These are phyloP conservation scores for Solanum lycopersicoides DNA, from an alignment of 257 asterid genomes.

Conservation along the genomic window DNA sequence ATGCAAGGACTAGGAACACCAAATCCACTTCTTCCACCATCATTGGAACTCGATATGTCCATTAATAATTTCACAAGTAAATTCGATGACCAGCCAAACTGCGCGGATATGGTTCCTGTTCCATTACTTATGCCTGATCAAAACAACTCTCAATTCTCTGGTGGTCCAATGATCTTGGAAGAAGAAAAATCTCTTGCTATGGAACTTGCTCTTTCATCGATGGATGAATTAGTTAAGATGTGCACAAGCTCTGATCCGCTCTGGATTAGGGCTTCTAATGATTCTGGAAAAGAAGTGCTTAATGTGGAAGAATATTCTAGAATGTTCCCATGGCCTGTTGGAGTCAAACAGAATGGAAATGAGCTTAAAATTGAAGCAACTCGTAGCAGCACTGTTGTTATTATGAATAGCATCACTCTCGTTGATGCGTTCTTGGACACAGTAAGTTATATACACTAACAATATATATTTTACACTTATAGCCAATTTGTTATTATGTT, in stretches of 20 bases:
- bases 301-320: slow-evolving; percentile 59
- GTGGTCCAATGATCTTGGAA: slow-evolving; percentile 40
- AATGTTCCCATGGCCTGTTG: slow-evolving; percentile 57
- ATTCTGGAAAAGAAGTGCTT: slow-evolving; percentile 24
- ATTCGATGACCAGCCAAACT: slow-evolving; percentile 25
- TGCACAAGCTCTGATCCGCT: slow-evolving; percentile 58
- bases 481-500: neutral
- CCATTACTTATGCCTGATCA: slow-evolving; percentile 44
- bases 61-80: slow-evolving; percentile 36
- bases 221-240: slow-evolving; percentile 63
- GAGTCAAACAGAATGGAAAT: slow-evolving; percentile 18
- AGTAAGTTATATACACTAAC: slow-evolving; percentile 19
- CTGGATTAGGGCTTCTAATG: slow-evolving; percentile 30
- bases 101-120: slow-evolving; percentile 30
- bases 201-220: slow-evolving; percentile 57
- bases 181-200: slow-evolving; percentile 67
- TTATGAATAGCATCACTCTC: slow-evolving; percentile 84
- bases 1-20: slow-evolving; percentile 32
- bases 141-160: slow-evolving; percentile 27
- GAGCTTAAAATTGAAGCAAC: slow-evolving; percentile 60
- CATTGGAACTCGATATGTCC: slow-evolving; percentile 61
- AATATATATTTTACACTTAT: too few species aligned
- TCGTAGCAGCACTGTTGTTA: slow-evolving; percentile 61
- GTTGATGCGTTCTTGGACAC: slow-evolving; percentile 90
- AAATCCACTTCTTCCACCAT: slow-evolving; percentile 27